A percentile compares a stretch with the other conserved stretches of the same genome.
These are phyloP conservation scores for Scutellaria barbata DNA, from an alignment of 257 asterid genomes.

Conservation along the genomic window DNA sequence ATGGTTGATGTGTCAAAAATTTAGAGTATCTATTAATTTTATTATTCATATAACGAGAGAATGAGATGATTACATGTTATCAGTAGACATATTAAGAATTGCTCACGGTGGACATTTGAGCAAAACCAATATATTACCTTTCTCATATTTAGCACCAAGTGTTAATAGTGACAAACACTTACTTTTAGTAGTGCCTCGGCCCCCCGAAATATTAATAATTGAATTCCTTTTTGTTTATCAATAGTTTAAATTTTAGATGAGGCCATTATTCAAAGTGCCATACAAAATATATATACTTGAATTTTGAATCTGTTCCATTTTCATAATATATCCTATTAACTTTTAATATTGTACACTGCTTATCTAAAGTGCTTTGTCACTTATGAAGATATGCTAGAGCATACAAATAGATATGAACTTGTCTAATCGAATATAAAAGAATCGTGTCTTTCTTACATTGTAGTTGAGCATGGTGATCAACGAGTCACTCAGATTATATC, in stretches of 20 bases:
- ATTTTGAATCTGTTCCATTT: background rate
- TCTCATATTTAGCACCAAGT: slow-evolving; percentile 9
- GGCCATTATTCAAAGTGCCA: background rate
- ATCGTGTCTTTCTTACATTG: background rate
- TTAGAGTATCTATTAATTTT: no score
- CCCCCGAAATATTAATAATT: background rate
- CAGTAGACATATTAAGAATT: no score
- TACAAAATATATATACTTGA: background rate
- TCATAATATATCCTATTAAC: background rate
- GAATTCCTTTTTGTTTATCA: background rate
- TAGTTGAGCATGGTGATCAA: slow-evolving; percentile 90
- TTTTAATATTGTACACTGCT: background rate
- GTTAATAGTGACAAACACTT: slow-evolving; percentile 33
- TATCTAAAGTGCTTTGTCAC: no score
- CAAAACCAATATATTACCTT: no score
- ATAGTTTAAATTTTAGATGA: background rate
- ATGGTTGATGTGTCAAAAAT: no score
- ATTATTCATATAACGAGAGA: no score
- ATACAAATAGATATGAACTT: no score
- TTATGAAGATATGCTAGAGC: no score
- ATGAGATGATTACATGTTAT: no score
- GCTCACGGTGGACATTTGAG: no score
- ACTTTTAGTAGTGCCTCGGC: slow-evolving; percentile 19
- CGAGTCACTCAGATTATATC: slow-evolving; percentile 80
- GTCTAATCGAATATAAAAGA: no score